Evolutionary conservation across 495 filamentous ascomycete genomes (phyloP).

Genomic region (Hypoxylon crocopeplum): DNA sequence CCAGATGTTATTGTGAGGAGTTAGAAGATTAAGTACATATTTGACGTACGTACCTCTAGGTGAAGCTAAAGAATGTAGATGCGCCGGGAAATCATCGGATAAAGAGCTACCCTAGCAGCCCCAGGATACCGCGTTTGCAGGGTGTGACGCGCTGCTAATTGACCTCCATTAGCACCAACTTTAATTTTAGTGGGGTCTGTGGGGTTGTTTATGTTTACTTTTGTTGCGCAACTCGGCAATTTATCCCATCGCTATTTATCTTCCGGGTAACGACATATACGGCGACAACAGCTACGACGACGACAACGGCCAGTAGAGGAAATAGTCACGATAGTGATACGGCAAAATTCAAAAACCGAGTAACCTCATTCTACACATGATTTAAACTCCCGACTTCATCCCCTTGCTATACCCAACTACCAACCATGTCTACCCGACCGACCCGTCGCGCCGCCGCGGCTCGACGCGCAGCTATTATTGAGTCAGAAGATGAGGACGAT

Average conservation of each 20-base stretch:
- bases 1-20: too few relatives aligned
- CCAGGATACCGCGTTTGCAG: not conserved
- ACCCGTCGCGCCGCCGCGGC: slow-evolving; percentile 73
- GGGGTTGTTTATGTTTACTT: slow-evolving; percentile 45
- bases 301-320: too few relatives aligned
- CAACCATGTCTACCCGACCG: slow-evolving; percentile 69
- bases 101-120: too few relatives aligned
- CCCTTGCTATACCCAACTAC: not conserved
- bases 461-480: slow-evolving; percentile 72
- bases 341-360: too few relatives aligned
- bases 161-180: slow-evolving; percentile 14
- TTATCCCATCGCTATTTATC: not conserved
- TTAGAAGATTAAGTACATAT: too few relatives aligned
- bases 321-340: too few relatives aligned
- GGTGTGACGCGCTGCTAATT: slow-evolving; percentile 7
- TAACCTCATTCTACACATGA: too few relatives aligned
- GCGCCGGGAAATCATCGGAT: slow-evolving; percentile 16
- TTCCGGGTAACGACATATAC: too few relatives aligned
- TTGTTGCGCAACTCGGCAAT: not conserved
- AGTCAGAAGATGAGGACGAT: slow-evolving; percentile 77
- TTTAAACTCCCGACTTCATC: not conserved
- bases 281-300: not conserved
- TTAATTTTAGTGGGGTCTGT: slow-evolving; percentile 28
- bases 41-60: too few relatives aligned
- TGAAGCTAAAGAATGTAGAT: too few relatives aligned